Conservation (phyloP, 2,329 filamentous ascomycete genomes). For the Blumeria hordei region DNA sequence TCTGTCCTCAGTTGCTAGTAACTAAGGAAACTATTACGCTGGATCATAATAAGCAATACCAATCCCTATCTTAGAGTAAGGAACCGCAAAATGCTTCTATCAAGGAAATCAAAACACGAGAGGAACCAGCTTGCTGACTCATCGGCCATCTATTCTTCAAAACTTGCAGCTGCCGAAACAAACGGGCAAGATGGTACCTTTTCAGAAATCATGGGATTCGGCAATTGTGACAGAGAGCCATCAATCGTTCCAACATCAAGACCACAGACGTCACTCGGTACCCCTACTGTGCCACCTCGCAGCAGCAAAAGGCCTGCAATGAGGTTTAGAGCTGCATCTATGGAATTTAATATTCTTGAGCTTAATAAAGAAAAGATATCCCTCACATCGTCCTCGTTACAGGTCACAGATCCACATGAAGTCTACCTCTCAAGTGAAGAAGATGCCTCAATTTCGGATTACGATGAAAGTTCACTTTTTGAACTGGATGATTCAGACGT, state of each 20-base stretch:
- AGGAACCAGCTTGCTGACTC: too few relatives aligned
- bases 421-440: conserved; percentile 42
- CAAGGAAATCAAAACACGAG: too few relatives aligned
- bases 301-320: neutral
- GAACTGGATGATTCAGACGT: conserved; percentile 17
- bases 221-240: neutral
- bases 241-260: neutral
- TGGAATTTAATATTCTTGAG: neutral
- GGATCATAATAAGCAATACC: too few relatives aligned
- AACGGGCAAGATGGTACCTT: too few relatives aligned
- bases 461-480: conserved; percentile 27
- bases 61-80: too few relatives aligned
- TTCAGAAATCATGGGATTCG: neutral
- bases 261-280: neutral
- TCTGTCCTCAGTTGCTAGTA: too few relatives aligned
- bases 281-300: neutral
- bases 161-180: too few relatives aligned
- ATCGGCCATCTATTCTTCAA: too few relatives aligned
- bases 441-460: conserved; percentile 36
- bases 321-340: neutral
- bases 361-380: conserved; percentile 5
- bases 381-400: conserved; percentile 1
- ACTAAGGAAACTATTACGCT: too few relatives aligned
- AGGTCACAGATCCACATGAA: conserved; percentile 23
- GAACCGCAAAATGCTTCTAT: too few relatives aligned